These are phyloP conservation scores for Claviceps quebecensis DNA, from an alignment of 2,329 filamentous ascomycete genomes.

Conservation along the genomic window DNA sequence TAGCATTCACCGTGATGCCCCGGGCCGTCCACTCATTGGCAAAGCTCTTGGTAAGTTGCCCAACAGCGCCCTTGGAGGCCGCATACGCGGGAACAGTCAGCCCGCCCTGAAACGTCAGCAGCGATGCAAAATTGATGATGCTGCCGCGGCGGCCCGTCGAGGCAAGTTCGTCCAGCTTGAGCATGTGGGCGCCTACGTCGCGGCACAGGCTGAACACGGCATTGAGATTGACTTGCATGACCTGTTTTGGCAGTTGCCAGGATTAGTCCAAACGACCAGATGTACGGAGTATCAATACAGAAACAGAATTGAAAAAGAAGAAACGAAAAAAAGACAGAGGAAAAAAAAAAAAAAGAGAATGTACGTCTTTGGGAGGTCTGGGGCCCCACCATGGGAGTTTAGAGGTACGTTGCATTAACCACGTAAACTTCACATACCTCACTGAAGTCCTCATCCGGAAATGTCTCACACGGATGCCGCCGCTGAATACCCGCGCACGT, in stretches of 20 bases:
- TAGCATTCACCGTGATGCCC: slow-evolving; percentile 74
- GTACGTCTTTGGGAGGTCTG: not conserved
- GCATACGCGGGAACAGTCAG: slow-evolving; percentile 82
- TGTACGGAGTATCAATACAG: too few relatives aligned
- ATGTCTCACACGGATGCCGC: slow-evolving; percentile 59
- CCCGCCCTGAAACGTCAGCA: slow-evolving; percentile 76
- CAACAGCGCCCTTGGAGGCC: slow-evolving; percentile 71
- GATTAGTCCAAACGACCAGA: too few relatives aligned
- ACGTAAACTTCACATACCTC: slow-evolving; percentile 27
- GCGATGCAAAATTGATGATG: slow-evolving; percentile 74
- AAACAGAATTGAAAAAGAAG: too few relatives aligned
- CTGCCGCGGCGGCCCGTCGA: slow-evolving; percentile 46
- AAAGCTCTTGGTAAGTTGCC: slow-evolving; percentile 71
- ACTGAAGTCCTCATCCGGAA: slow-evolving; percentile 66
- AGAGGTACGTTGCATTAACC: too few relatives aligned
- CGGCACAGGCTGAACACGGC: slow-evolving; percentile 67
- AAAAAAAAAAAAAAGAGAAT: not conserved
- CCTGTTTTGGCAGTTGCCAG: slow-evolving; percentile 21
- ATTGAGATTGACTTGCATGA: slow-evolving; percentile 77
- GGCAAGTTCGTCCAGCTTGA: slow-evolving; percentile 31
- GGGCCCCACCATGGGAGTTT: too few relatives aligned
- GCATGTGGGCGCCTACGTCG: slow-evolving; percentile 68
- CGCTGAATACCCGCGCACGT: slow-evolving; percentile 82
- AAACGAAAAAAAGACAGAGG: not conserved
- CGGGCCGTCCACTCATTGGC: slow-evolving; percentile 75